phyloP scores from a whole-genome alignment of 352 stramenopile genomes.

The Phytophthora podocarpi region DNA sequence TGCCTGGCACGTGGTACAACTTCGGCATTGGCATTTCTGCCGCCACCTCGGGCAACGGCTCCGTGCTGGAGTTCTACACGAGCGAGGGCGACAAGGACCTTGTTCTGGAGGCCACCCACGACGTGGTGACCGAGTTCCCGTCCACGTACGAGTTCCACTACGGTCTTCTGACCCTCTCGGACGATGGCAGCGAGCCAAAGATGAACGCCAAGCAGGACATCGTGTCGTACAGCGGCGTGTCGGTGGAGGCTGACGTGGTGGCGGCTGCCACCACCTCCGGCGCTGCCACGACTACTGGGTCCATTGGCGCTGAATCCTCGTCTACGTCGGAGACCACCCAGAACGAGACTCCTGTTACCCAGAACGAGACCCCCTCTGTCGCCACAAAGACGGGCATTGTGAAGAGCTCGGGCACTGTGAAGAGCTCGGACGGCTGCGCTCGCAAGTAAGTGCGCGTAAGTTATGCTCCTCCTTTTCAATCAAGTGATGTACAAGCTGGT shows the following conservation, averaged over 20 bases:
- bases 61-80: conserved; percentile 4
- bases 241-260: conserved; percentile 10
- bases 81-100: conserved; percentile 10
- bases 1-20: conserved; percentile 18
- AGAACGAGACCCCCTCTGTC: conserved; percentile 9
- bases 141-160: conserved; percentile 2
- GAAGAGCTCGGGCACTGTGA: conserved; percentile 15
- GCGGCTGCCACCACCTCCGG: background rate
- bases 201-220: conserved; percentile 24
- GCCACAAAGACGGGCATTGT: conserved; percentile 16
- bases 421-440: background rate
- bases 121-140: background rate
- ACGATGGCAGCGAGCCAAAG: conserved; percentile 14
- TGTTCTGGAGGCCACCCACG: background rate
- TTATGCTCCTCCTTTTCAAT: conserved; percentile 2
- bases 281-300: background rate
- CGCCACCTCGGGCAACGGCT: background rate
- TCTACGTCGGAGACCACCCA: background rate
- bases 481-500: conserved; percentile 4
- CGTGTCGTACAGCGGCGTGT: conserved; percentile 22
- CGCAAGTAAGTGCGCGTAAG: conserved; percentile 13
- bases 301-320: conserved; percentile 5
- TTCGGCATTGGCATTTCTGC: conserved; percentile 3
- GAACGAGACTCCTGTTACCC: conserved; percentile 9
- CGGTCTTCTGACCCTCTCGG: conserved; percentile 14